Evolutionary conservation across 768 basidiomycete genomes (phyloP), one percentile per base, ranked within the genome.

Genomic region (Hypholoma sublateritium): DNA sequence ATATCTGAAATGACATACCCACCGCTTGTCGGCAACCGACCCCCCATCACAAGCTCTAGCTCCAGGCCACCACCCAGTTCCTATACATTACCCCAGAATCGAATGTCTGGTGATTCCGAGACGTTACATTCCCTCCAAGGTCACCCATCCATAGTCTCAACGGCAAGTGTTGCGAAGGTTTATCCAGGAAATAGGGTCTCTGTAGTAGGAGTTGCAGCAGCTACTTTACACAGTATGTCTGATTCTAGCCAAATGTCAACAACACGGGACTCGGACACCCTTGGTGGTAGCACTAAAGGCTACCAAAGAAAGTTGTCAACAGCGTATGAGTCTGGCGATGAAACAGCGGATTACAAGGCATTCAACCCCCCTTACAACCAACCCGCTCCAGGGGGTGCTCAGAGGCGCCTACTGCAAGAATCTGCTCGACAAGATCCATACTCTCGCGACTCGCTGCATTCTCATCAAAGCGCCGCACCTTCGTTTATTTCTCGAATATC

Each of bases 1-100:
- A 74, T 80, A 56, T 83, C 82, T 2, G 82, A 84, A 65, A 77
- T 81, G 74, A 81, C 81, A 3, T 83, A 84, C 59, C 81, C 80
- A 12, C 81, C 81, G 2, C 60, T 71, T 34, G 53, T 71, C 28
- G 53, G 67, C 59, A 62, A 66, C 56, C 62, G 67, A 48, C 39
- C 60, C 19, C 36, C 48, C 45, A 43, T 49, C 41, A 49, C 57
- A 21, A 58, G 59, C 28, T 57, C 61, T 25, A 17, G 24, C 37
- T 47, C 59, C 4, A 57, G 61, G 67, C 34, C 69, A 44, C 75
- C 73, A 28, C 78, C 75, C 1, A 72, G 69, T 53, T 65, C 76
- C 6, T 77, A 75, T 59, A 56, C 65, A 14, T 70, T 69, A 25
- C 69, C 71, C n/a, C 61, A 58, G 19, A 66, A 61, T 25, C 62